These are phyloP conservation scores for Plasmodium yoelii DNA, from an alignment of 169 alveolate species.

Conservation along the genomic window DNA sequence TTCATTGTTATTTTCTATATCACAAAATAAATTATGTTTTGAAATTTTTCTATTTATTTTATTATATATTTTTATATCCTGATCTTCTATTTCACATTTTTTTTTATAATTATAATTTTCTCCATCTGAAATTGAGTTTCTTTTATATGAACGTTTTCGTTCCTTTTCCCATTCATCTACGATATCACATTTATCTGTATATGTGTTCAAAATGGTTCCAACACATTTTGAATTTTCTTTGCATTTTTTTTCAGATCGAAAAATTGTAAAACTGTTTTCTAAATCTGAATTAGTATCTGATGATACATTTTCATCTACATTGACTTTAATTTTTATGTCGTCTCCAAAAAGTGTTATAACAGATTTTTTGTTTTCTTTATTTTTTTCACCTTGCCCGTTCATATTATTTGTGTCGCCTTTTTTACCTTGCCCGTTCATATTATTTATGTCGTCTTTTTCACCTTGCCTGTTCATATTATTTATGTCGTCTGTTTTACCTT, in stretches of 20 bases:
- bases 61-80: background rate
- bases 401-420: background rate
- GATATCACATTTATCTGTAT: background rate
- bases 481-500: background rate
- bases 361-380: conserved; percentile 27
- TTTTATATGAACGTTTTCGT: conserved; percentile 11
- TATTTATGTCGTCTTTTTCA: background rate
- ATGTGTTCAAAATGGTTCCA: background rate
- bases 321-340: conserved; percentile 40
- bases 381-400: background rate
- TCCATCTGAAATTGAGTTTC: conserved; percentile 68
- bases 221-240: background rate
- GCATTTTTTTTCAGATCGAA: conserved; percentile 1
- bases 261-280: conserved; percentile 9
- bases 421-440: background rate
- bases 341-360: conserved; percentile 31
- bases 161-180: background rate
- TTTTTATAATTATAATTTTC: conserved; percentile 36
- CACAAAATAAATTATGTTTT: background rate
- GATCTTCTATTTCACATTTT: background rate
- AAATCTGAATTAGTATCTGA: conserved; percentile 10
- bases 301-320: conserved; percentile 16
- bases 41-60: background rate
- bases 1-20: background rate
- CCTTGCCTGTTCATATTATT: background rate